Base-by-base conservation (phyloP, 371 early-diverging fungal genomes). In the Funneliformis caledonium region DNA sequence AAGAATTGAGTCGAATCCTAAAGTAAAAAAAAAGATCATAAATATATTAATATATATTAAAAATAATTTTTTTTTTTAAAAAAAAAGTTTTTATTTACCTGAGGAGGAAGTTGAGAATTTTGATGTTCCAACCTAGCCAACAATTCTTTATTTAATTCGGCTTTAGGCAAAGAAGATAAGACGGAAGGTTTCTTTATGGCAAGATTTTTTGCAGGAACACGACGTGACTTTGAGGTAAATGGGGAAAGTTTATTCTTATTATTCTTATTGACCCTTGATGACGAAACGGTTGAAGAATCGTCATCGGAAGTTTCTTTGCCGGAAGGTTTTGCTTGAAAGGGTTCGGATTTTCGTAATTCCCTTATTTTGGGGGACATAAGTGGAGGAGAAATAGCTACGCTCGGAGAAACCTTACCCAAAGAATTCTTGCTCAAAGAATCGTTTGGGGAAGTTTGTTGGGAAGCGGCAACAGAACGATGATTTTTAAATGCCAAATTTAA, bases 1-100 rank as follows among this genome's bases (percentile, higher is more conserved):
- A 95, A 76, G 62, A 91, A 69, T 80, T 91, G 90, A 80, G 84
- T 52, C 4, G 80, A 80, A 80, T 80, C 48, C 80, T 80, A 68
- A 22, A 60, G 31, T 50, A 78, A n/a, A 61, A 42, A 59, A 60
- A 14, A 33, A 59, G 10, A 56, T 31, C 5, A 0, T 7, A 0
- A 31, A 56, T 31, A 74, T 12, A 19, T 26, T 7, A 4, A 7
- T 11, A 14, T 26, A 9, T 43, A n/a, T 7, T 22, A 16, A n/a
- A 43, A 56, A 56, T 19, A 52, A 56, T 42, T 69, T n/a, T n/a
- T 37, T 37, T 69, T 10, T 19, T 69, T 9, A n/a, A 59, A 31
- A n/a, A 52, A 10, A 2, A 0, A 33, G 10, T 42, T 37, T 31
- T 16, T 22, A 73, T 45, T 56, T 80, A 80, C 80, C 72, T 80